Base-by-base conservation (phyloP, 257 asterid species). In the Rhazya stricta region DNA sequence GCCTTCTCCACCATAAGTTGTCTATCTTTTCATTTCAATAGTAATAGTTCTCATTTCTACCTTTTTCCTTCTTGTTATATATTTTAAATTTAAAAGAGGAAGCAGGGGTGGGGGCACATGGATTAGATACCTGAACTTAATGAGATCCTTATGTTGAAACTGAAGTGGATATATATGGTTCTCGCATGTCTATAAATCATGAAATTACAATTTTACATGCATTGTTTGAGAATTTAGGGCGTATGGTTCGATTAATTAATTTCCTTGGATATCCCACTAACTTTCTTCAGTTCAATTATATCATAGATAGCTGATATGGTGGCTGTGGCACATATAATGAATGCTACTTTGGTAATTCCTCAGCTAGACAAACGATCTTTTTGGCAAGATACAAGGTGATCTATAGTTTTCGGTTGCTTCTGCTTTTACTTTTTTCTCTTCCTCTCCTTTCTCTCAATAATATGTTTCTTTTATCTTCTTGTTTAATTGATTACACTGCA, bases 251-350 rank as follows among this genome's bases (percentile, higher is more conserved):
- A 12, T 66, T 21, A 21, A 9, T 39, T 37, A 39, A 60, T 3
- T 60, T 66, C 30, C 8, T 37, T 66, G 50, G 48, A 9, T 66
- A 3, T 63, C 9, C 30, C 30, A 23, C 50, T 37, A 66, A 36
- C 4, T 66, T 66, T 21, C 21, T 37, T 66, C 13, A 32, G 43
- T 63, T 63, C 50, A 66, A 66, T 66, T 66, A 21, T 66, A 18
- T 79, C 77, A 43, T 80, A 94, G 98, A 94, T 94, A 83, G 97
- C 97, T 83, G 99, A 92, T 82, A 94, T 92, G 98, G 99, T 94
- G 80, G 99, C 96, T 72, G 97, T 92, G 88, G 99, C 99, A 74
- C 89, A 81, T 69, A 84, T 90, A 73, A 79, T 92, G 98, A 94
- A 94, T 81, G 98, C 97, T 60, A 94, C 98, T 61, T 80, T 94